Conservation (phyloP, 441 rosid genomes). For the Bruguiera hainesii region DNA sequence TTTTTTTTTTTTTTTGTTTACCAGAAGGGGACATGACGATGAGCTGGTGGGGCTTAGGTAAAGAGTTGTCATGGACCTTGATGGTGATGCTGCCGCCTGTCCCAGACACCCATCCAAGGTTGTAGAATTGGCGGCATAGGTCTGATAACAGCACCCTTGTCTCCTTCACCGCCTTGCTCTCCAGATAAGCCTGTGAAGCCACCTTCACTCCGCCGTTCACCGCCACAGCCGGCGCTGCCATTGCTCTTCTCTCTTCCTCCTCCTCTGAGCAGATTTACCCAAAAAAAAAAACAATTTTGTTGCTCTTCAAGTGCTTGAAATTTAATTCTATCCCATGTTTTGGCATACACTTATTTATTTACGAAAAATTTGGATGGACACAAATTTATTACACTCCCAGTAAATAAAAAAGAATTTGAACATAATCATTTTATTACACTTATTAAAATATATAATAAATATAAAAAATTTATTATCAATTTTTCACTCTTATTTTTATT, state of each 20-base stretch:
- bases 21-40: slow-evolving; percentile 99
- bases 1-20: slow-evolving; percentile 12
- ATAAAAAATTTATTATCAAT: too few relatives aligned
- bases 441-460: too few relatives aligned
- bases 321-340: too few relatives aligned
- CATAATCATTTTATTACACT: too few relatives aligned
- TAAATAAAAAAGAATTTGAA: too few relatives aligned
- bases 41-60: slow-evolving; percentile 72
- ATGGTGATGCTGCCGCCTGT: slow-evolving; percentile 93
- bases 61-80: slow-evolving; percentile 75
- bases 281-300: too few relatives aligned
- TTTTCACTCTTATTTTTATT: too few relatives aligned
- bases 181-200: slow-evolving; percentile 68
- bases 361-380: too few relatives aligned
- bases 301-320: too few relatives aligned
- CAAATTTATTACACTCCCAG: too few relatives aligned
- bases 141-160: slow-evolving; percentile 60
- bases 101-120: slow-evolving; percentile 93
- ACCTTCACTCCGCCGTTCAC: slow-evolving; percentile 32
- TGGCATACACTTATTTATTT: too few relatives aligned
- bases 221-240: slow-evolving; percentile 27
- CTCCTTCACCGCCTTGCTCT: slow-evolving; percentile 62
- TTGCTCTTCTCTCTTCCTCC: slow-evolving; percentile 27
- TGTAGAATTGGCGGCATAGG: slow-evolving; percentile 89
- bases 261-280: too few relatives aligned